These are phyloP conservation scores for Plectosphaerella cucumerina DNA, from an alignment of 2,329 filamentous ascomycete genomes.

Conservation along the genomic window DNA sequence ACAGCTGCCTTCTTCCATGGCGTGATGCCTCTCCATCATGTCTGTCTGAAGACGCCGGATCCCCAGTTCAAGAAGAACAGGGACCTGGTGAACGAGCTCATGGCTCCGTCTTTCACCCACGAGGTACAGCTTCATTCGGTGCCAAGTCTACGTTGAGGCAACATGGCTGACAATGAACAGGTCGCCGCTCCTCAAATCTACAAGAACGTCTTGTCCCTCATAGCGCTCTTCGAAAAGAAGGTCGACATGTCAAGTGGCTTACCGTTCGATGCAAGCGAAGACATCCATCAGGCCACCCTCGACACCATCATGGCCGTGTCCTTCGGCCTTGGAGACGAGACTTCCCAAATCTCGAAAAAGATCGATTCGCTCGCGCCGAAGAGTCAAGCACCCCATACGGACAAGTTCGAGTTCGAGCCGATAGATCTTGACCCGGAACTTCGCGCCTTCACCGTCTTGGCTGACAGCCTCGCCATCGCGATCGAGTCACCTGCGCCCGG, in stretches of 20 bases:
- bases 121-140: neutral
- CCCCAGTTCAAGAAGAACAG: slow-evolving; percentile 26
- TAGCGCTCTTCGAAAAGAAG: slow-evolving; percentile 30
- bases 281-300: slow-evolving; percentile 25
- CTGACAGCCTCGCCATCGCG: neutral
- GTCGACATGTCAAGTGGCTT: slow-evolving; percentile 16
- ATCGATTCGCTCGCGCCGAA: neutral
- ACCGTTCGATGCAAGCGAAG: slow-evolving; percentile 25
- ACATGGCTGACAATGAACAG: neutral
- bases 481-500: neutral
- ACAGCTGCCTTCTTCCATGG: slow-evolving; percentile 15
- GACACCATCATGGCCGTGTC: slow-evolving; percentile 30
- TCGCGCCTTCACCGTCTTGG: neutral
- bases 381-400: neutral
- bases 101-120: slow-evolving; percentile 30
- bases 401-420: neutral
- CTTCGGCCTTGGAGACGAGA: slow-evolving; percentile 16
- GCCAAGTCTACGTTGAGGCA: too few relatives aligned
- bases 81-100: slow-evolving; percentile 28
- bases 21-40: slow-evolving; percentile 23
- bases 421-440: neutral
- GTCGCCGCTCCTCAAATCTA: slow-evolving; percentile 29
- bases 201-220: slow-evolving; percentile 20
- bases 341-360: neutral
- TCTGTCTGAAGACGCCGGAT: slow-evolving; percentile 25